Evolutionary conservation across 2,329 filamentous ascomycete species (phyloP), one percentile per base, ranked within the genome.

Genomic region (Trichoderma aggressivum): DNA sequence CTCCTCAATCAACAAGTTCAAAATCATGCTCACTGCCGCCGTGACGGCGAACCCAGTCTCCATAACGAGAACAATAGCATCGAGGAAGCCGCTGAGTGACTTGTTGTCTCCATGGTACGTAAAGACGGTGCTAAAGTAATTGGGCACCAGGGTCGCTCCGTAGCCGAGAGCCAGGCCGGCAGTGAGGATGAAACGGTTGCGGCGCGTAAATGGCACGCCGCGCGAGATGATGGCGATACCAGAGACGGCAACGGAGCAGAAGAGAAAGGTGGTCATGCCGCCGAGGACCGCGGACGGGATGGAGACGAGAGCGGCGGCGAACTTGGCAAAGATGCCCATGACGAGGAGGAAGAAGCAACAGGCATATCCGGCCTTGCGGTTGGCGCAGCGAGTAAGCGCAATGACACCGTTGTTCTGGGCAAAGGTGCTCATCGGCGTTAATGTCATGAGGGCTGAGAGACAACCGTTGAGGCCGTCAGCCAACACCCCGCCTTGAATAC

Each of bases 341-440:
- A 96, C 80, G 73, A 96, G 81, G 12, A 96, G 86, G 84, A 94
- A 94, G 76, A 92, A 85, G 79, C 87, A 94, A 78, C 90, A 92
- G 62, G 90, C 91, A 79, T 94, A 94, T 5, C 93, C 93, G 6
- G 92, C 93, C 60, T 90, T 91, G 68, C 93, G 88, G 79, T 94
- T 95, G 1, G 93, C 93, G 79, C 92, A 95, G 18, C 92, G 87
- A 0, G 93, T 96, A 58, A 96, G 84, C 0, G 92, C 91, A 72
- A 96, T 94, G 65, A 95, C 92, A 43, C 92, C 92, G 78, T 95
- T 94, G 83, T 95, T 95, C 79, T 94, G 92, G 0, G 92, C 92
- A 75, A 94, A 94, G 0, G 90, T 91, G 1, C 89, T 90, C 88
- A 94, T 92, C 34, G 92, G 92, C 0, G 92, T 92, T 75, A 93